These are phyloP conservation scores for Solanum hybrid DNA, from an alignment of 305 asterid species.

Conservation along the genomic window DNA sequence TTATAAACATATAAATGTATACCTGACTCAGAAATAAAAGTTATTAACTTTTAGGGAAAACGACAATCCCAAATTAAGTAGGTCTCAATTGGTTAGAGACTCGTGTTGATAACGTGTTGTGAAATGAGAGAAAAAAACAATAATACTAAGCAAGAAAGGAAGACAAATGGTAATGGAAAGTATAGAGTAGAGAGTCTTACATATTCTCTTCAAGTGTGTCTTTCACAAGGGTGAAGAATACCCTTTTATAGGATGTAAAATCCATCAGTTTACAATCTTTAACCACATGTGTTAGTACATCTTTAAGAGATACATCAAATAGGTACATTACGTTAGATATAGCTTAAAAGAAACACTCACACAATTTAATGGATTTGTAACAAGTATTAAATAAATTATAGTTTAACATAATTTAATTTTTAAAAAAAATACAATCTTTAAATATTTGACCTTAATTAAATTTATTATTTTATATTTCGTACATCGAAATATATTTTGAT, in stretches of 20 bases:
- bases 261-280: neutral
- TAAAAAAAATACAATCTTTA: neutral
- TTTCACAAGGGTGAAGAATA: neutral
- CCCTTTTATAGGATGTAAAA: neutral
- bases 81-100: neutral
- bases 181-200: neutral
- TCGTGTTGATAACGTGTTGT: neutral
- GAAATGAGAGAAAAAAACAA: neutral
- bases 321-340: neutral
- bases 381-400: neutral
- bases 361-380: neutral
- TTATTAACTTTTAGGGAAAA: neutral
- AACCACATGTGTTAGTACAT: neutral
- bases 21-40: neutral
- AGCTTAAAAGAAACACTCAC: neutral
- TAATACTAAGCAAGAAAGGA: neutral
- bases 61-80: neutral
- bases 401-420: neutral
- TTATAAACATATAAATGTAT: no score
- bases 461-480: no score
- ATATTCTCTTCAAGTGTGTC: neutral
- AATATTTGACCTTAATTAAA: neutral
- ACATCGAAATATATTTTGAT: no score
- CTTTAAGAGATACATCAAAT: neutral
- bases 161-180: neutral